Conservation (phyloP, 441 rosid genomes). For the Breynia disticha region DNA sequence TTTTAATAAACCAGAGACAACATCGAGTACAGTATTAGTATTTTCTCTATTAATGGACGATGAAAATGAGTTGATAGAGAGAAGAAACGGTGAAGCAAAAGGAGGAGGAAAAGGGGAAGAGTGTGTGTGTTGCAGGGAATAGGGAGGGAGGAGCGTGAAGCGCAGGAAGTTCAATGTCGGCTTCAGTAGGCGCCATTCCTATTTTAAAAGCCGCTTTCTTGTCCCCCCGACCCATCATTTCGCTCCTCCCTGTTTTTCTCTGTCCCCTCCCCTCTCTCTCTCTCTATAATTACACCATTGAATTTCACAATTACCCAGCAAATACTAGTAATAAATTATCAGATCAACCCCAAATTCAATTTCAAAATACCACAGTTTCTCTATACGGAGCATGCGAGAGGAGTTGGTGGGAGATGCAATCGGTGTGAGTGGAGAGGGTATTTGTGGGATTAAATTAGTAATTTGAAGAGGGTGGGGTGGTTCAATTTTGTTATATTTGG, state of each 20-base stretch:
- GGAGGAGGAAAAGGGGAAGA: background rate
- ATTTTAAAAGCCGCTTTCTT: conserved; percentile 47
- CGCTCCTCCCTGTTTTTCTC: conserved; percentile 29
- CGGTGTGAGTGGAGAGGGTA: conserved; percentile 15
- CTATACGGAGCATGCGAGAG: conserved; percentile 8
- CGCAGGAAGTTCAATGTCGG: conserved; percentile 27
- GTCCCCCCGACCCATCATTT: conserved; percentile 38
- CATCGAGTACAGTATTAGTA: too few relatives aligned
- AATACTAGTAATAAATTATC: too few relatives aligned
- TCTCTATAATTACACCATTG: background rate
- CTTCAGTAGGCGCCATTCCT: conserved; percentile 33
- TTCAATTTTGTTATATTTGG: conserved; percentile 21
- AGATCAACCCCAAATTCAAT: too few relatives aligned
- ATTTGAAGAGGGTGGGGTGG: conserved; percentile 21
- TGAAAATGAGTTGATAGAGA: too few relatives aligned
- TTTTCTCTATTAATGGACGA: too few relatives aligned
- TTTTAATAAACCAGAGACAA: too few relatives aligned
- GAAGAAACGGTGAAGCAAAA: too few relatives aligned
- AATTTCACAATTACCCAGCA: background rate
- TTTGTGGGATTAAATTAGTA: conserved; percentile 4
- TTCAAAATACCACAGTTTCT: too few relatives aligned
- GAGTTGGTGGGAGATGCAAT: conserved; percentile 12
- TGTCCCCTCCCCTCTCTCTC: conserved; percentile 24
- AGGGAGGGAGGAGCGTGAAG: background rate
- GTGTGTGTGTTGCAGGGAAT: conserved; percentile 4